A percentile compares a stretch with the other conserved stretches of the same genome.
Conservation (phyloP, 208 protist genomes). For the Plasmodiophora brassicae region DNA sequence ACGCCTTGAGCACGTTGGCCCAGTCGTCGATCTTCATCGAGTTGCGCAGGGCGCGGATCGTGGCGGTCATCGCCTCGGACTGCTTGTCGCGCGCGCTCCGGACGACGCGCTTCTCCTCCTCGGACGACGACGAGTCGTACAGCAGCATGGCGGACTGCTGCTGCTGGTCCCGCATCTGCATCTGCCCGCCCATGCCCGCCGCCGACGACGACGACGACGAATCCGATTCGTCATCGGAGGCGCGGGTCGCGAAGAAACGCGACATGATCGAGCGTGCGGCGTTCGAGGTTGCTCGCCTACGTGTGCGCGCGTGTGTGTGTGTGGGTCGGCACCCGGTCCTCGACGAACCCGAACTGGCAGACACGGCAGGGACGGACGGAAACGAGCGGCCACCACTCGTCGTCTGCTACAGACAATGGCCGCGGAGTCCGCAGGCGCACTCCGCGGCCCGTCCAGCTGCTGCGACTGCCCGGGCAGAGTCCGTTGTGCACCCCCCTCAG, state of each 20-base stretch:
- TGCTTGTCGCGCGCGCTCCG: slow-evolving; percentile 38
- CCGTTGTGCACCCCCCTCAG: too few species aligned
- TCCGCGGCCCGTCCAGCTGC: too few species aligned
- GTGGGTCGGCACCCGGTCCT: too few species aligned
- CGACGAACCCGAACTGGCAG: too few species aligned
- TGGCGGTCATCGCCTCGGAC: slow-evolving; percentile 36
- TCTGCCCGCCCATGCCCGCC: neutral
- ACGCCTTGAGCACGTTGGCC: slow-evolving; percentile 1
- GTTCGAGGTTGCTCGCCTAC: too few species aligned
- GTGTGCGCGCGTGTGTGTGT: too few species aligned
- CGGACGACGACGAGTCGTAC: slow-evolving; percentile 34
- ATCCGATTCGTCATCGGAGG: neutral
- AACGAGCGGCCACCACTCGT: too few species aligned
- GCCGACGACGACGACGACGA: neutral
- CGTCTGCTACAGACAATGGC: too few species aligned
- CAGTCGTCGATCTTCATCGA: slow-evolving; percentile 50
- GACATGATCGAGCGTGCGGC: neutral
- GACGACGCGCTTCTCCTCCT: slow-evolving; percentile 50
- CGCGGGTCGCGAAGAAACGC: slow-evolving; percentile 6
- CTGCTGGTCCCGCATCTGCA: neutral
- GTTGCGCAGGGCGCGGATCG: slow-evolving; percentile 6
- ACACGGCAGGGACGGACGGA: too few species aligned
- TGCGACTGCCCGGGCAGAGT: too few species aligned
- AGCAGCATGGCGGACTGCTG: neutral
- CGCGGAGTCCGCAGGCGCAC: too few species aligned